These are phyloP conservation scores for Carpinus fangiana DNA, from an alignment of 306 rosid genomes.

Conservation along the genomic window DNA sequence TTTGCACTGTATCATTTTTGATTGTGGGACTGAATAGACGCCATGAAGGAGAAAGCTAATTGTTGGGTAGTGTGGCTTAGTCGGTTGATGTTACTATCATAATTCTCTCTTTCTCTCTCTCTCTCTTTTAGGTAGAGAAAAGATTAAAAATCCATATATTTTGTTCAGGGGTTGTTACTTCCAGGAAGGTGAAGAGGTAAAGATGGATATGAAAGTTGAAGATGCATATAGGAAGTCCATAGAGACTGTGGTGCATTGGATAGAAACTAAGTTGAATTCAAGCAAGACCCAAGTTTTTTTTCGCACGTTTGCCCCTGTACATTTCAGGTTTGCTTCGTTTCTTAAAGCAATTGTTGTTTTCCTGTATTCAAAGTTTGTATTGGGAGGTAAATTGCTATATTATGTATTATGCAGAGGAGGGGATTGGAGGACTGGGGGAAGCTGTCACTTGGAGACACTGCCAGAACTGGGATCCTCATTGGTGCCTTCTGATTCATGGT, in stretches of 20 bases:
- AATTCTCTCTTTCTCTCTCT: neutral
- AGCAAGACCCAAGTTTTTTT: constrained; percentile 71
- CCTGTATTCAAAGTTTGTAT: neutral
- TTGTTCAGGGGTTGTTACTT: constrained; percentile 79
- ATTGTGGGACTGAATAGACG: neutral
- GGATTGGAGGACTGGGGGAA: constrained; percentile 82
- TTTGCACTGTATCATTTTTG: neutral
- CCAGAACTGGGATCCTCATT: constrained; percentile 67
- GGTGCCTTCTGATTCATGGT: constrained; percentile 58
- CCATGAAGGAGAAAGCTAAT: neutral
- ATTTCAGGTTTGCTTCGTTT: constrained; percentile 65
- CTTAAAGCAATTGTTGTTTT: constrained; percentile 14
- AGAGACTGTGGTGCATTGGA: constrained; percentile 66
- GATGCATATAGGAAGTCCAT: constrained; percentile 66
- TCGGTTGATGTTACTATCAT: neutral
- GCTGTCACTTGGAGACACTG: constrained; percentile 78
- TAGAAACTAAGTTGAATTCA: constrained; percentile 48
- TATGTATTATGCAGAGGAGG: constrained; percentile 62
- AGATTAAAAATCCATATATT: constrained; percentile 1
- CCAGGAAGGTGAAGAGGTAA: constrained; percentile 68
- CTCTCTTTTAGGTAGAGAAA: neutral
- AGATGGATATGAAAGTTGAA: constrained; percentile 65
- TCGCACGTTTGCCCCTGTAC: constrained; percentile 85
- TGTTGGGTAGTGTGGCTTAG: neutral
- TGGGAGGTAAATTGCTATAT: constrained; percentile 14